phyloP scores from a whole-genome alignment of 108 stramenopile genomes.

The Bacterosira constricta region DNA sequence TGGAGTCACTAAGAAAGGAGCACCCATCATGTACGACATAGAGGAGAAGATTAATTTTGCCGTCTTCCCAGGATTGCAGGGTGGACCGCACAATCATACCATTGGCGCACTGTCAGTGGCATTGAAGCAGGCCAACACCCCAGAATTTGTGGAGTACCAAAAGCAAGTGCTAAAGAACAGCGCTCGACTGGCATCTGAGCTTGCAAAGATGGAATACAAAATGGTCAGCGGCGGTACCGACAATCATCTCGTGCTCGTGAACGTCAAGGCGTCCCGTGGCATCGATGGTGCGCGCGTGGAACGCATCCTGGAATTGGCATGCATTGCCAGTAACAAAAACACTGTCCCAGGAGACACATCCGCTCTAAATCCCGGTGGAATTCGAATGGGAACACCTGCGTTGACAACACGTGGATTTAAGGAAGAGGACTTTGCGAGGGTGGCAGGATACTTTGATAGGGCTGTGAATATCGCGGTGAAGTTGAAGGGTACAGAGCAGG shows the following conservation, averaged over 20 bases:
- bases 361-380: constrained; percentile 96
- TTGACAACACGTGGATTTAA: constrained; percentile 95
- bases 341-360: constrained; percentile 96
- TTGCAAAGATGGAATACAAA: constrained; percentile 86
- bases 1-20: constrained; percentile 92
- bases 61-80: constrained; percentile 99
- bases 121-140: constrained; percentile 91
- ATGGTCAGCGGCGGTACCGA: constrained; percentile 99
- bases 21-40: constrained; percentile 95
- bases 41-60: constrained; percentile 98
- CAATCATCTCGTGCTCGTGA: constrained; percentile 98
- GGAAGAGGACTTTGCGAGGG: constrained; percentile 97
- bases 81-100: constrained; percentile 99
- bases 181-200: constrained; percentile 73
- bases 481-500: constrained; percentile 81
- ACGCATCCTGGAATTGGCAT: constrained; percentile 94
- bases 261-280: constrained; percentile 90
- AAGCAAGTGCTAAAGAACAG: constrained; percentile 88
- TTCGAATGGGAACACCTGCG: constrained; percentile 99
- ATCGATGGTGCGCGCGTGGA: constrained; percentile 99
- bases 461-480: constrained; percentile 91
- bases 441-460: constrained; percentile 96
- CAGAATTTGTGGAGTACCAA: constrained; percentile 97
- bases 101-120: constrained; percentile 98
- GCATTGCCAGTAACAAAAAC: constrained; percentile 97